Base-by-base conservation (phyloP, 2,329 filamentous ascomycete genomes). In the Apiospora koreana region DNA sequence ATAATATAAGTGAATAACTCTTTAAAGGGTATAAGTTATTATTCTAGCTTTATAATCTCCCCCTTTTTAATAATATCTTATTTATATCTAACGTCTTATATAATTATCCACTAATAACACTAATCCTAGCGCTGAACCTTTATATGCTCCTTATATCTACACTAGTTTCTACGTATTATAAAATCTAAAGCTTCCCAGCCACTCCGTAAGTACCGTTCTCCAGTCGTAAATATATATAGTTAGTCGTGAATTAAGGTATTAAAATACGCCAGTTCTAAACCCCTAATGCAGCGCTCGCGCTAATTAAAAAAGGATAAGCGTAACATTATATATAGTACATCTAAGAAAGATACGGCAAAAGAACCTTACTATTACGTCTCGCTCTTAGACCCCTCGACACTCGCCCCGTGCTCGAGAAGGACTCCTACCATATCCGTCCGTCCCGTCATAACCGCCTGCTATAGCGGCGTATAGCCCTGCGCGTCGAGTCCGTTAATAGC, bases 371-470 rank as follows among this genome's bases (percentile, higher is more conserved):
- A 58, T 35, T n/a, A 28, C 28, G 50, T 7, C 50, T 35, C 50
- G 50, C 28, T 58, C 28, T 58, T 58, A 18, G 28, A 21, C 18
- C 50, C 50, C 28, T 58, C 50, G 50, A 58, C 50, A 9, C 50
- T 58, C 18, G 50, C 62, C 14, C 62, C 43, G 46, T 76, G 74
- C 65, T 74, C 72, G 43, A 76, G 72, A 12, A 76, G 70, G 14
- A 75, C 71, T 42, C 73, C 72, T 31, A 76, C 74, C 54, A 76
- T 74, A 21, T 76, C 74, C 43, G 74, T 75, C 62, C 74, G 74
- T 16, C 74, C 74, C n/a, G 73, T 73, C 35, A 76, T 74, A 48
- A 76, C 74, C 35, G 74, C 74, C 10, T 74, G 74, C 50, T 76
- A 74, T 5, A 76, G 74, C 12, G 74, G 73, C 25, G 74, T 76